Evolutionary conservation across 2,329 filamentous ascomycete genomes (phyloP), one percentile per base, ranked within the genome.

Genomic region (Pseudogymnoascus sp.): DNA sequence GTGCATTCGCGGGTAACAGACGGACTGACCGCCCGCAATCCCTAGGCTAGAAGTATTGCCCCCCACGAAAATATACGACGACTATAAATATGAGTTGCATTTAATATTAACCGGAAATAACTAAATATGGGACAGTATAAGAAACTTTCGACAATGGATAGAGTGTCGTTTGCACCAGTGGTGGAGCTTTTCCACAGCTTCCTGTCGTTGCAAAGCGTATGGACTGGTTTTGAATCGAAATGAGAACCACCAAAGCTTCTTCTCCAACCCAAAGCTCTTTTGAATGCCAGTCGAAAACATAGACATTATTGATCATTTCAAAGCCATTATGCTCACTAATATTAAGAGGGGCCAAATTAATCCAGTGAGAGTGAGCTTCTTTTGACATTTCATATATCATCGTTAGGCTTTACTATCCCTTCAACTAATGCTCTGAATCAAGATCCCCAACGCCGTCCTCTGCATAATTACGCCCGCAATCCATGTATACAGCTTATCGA

Each of bases 401-500:
- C 28, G 47, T 53, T 53, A 53, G 25, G 47, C 25, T 53, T 53
- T 25, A 25, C 3, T 53, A 53, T 53, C 25, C 47, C 28, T 18
- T 33, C 47, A 53, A 53, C 47, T 53, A 33, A 18, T 53, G 47
- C n/a, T 14, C 47, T 6, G 28, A 53, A 53, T 33, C 38, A 61
- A 47, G 20, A 25, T 43, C 63, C 57, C 11, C 36, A 65, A 66
- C 65, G 64, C 64, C 64, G 36, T 61, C 57, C 28, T 53, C n/a
- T 58, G 35, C 60, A 57, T 50, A 33, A 57, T 53, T 57, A 60
- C 64, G 61, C 62, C 66, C 37, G 57, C 41, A 58, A 53, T 43
- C 30, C 43, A 20, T 41, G 63, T 64, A 58, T 43, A 57, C 25
- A 33, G 38, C 18, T 57, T 57, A 35, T 43, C 15, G 57, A 61